A percentile compares a stretch with the other conserved stretches of the same genome.
Conservation (phyloP, 805 yeast genomes). For the Metschnikowia bowlesiae region DNA sequence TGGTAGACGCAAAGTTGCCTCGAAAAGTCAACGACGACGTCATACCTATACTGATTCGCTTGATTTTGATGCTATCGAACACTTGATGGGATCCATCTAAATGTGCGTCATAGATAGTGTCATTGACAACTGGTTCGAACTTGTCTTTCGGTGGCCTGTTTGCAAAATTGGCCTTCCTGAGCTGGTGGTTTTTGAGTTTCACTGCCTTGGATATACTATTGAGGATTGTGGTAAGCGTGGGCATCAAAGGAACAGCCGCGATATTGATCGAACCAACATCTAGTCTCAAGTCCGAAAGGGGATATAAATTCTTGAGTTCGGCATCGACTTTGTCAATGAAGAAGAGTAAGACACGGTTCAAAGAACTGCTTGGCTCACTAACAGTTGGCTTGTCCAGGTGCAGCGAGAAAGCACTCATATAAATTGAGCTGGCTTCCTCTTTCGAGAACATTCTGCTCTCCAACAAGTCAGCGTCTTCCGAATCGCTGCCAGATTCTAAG, state of each 20-base stretch:
- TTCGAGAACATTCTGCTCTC: conserved; percentile 64
- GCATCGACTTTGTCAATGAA: conserved; percentile 35
- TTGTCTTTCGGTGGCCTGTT: background rate
- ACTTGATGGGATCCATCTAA: conserved; percentile 1
- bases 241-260: conserved; percentile 43
- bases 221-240: conserved; percentile 32
- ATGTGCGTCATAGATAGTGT: conserved; percentile 3
- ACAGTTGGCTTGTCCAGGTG: conserved; percentile 22
- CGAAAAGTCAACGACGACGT: conserved; percentile 40
- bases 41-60: conserved; percentile 37
- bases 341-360: conserved; percentile 19
- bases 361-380: background rate
- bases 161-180: conserved; percentile 14
- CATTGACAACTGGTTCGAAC: conserved; percentile 5
- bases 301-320: conserved; percentile 46
- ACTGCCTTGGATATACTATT: conserved; percentile 34
- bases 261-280: conserved; percentile 38
- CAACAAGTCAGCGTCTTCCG: conserved; percentile 42
- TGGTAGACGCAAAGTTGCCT: conserved; percentile 41
- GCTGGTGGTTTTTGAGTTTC: conserved; percentile 30
- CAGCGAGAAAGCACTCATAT: conserved; percentile 75
- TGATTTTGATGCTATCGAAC: conserved; percentile 26
- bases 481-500: conserved; percentile 6
- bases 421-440: conserved; percentile 65
- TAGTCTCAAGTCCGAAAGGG: conserved; percentile 32